phyloP scores from a whole-genome alignment of 1,139 yeast species.

The Petasospora rhodanensis region DNA sequence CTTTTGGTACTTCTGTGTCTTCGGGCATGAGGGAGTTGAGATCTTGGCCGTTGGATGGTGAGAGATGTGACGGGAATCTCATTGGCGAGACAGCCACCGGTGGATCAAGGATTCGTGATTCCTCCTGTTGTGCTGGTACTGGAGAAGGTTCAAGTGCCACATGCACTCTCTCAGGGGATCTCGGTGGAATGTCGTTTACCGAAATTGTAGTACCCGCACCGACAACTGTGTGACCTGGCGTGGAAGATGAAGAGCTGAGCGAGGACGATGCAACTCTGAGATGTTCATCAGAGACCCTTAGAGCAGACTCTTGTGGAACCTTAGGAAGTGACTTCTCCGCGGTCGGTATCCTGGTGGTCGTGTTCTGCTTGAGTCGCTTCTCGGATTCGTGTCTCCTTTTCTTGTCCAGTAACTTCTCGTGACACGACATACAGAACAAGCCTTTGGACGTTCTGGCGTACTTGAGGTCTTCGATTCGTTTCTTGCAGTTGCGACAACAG shows the following conservation, averaged over 20 bases:
- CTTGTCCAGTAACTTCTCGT: constrained; percentile 67
- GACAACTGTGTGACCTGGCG: constrained; percentile 12
- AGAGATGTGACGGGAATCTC: constrained; percentile 12
- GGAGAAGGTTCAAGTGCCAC: too few relatives aligned
- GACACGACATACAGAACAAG: constrained; percentile 89
- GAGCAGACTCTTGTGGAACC: constrained; percentile 21
- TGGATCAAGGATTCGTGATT: constrained; percentile 7
- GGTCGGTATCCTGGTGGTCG: constrained; percentile 8
- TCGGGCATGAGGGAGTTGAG: too few relatives aligned
- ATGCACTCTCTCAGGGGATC: constrained; percentile 27
- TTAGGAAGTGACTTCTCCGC: constrained; percentile 28
- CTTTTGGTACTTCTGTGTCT: too few relatives aligned
- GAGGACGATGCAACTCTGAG: constrained; percentile 8
- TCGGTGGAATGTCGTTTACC: constrained; percentile 23
- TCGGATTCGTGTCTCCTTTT: constrained; percentile 27
- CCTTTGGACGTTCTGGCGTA: constrained; percentile 96
- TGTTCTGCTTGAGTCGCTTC: constrained; percentile 13
- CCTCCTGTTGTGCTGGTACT: not conserved
- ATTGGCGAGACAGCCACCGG: constrained; percentile 19
- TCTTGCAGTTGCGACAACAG: constrained; percentile 85
- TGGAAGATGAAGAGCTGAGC: constrained; percentile 12
- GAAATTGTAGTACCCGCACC: constrained; percentile 6
- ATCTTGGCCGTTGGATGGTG: constrained; percentile 4
- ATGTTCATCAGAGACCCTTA: constrained; percentile 2
- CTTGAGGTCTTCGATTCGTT: constrained; percentile 80